phyloP scores from a whole-genome alignment of 768 basidiomycete genomes.

The Psilocybe subaeruginosa region DNA sequence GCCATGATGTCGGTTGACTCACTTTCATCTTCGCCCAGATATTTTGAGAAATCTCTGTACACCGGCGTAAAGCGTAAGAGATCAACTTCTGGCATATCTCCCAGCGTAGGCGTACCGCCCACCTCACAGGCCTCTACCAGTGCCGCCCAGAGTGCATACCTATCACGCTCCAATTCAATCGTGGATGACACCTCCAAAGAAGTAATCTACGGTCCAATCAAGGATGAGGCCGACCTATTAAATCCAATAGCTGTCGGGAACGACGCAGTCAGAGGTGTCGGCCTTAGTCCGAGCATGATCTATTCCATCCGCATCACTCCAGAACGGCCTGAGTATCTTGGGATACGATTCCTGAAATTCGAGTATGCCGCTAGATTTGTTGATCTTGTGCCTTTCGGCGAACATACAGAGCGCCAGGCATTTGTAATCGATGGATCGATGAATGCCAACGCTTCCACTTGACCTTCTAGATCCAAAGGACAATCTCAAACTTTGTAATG shows the following conservation, averaged over 20 bases:
- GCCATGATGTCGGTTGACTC: not conserved
- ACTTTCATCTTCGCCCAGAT: not conserved
- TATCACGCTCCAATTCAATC: not conserved
- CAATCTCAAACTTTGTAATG: too few species aligned
- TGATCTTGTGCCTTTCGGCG: slow-evolving; percentile 6
- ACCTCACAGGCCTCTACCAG: not conserved
- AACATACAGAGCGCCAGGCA: slow-evolving; percentile 4
- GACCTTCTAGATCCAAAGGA: too few species aligned
- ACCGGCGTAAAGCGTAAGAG: not conserved
- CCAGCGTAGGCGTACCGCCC: not conserved
- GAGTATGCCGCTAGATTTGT: slow-evolving; percentile 14
- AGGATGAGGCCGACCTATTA: not conserved
- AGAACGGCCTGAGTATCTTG: not conserved
- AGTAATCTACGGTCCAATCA: slow-evolving; percentile 6
- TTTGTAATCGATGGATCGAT: not conserved
- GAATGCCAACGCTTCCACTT: too few species aligned
- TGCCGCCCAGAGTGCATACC: not conserved
- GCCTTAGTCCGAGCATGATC: slow-evolving; percentile 2
- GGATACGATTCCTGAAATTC: slow-evolving; percentile 6
- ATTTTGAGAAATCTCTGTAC: not conserved
- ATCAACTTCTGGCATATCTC: not conserved
- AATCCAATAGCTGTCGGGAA: not conserved
- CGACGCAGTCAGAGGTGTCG: slow-evolving; percentile 11
- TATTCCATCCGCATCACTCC: slow-evolving; percentile 1
- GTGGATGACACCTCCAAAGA: not conserved